Conservation (phyloP, 2,329 filamentous ascomycete genomes). For the Trichoderma brevicompactum region DNA sequence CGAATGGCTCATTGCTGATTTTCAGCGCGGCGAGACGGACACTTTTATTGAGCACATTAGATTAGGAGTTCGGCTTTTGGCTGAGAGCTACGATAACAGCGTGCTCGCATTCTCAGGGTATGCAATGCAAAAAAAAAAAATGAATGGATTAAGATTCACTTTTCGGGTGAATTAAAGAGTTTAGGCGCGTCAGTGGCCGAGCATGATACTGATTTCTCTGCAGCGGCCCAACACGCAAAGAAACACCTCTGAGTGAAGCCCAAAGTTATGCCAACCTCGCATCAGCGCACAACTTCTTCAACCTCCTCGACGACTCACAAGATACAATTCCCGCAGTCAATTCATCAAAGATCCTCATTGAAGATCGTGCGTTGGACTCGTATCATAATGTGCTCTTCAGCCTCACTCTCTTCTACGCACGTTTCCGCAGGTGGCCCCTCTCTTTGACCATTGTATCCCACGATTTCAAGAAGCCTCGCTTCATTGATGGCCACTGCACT, state of each 20-base stretch:
- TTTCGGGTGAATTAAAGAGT: too few relatives aligned
- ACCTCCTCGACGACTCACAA: slow-evolving; percentile 37
- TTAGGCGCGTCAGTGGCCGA: too few relatives aligned
- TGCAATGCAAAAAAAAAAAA: slow-evolving; percentile 31
- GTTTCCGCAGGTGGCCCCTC: slow-evolving; percentile 55
- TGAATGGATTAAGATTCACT: too few relatives aligned
- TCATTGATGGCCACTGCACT: slow-evolving; percentile 66
- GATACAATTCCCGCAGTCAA: background rate
- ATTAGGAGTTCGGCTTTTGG: slow-evolving; percentile 62
- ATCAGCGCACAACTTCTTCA: slow-evolving; percentile 52
- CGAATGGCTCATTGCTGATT: slow-evolving; percentile 75
- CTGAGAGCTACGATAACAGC: slow-evolving; percentile 46
- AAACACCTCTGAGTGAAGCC: slow-evolving; percentile 63
- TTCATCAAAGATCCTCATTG: slow-evolving; percentile 54
- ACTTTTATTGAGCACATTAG: slow-evolving; percentile 80
- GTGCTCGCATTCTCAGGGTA: slow-evolving; percentile 76
- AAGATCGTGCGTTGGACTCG: slow-evolving; percentile 79
- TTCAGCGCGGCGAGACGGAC: slow-evolving; percentile 76
- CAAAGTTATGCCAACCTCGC: slow-evolving; percentile 64
- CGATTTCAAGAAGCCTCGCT: slow-evolving; percentile 67
- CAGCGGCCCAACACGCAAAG: slow-evolving; percentile 66
- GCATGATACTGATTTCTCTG: background rate
- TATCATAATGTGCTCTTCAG: slow-evolving; percentile 85
- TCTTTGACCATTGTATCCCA: slow-evolving; percentile 69
- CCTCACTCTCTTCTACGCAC: slow-evolving; percentile 55